Percentiles rank a stretch among this genome's conserved stretches.
These are phyloP conservation scores for Scenedesmus sp. DNA, from an alignment of 163 green algal genomes.

Conservation along the genomic window DNA sequence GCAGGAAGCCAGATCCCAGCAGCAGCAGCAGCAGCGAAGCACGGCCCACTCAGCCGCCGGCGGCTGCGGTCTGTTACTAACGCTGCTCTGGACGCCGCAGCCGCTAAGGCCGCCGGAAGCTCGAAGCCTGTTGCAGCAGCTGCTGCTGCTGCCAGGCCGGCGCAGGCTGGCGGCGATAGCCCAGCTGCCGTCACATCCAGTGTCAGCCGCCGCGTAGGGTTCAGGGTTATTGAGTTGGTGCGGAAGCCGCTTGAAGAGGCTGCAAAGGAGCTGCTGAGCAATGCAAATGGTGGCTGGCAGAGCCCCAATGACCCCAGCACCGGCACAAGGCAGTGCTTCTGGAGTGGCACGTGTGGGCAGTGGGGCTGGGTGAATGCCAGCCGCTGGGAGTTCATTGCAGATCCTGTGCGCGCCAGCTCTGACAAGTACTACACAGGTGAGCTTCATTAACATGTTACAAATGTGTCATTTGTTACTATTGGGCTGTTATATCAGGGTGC, in stretches of 20 bases:
- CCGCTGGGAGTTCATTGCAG: conserved; percentile 43
- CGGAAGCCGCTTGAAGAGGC: conserved; percentile 51
- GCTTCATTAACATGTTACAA: background rate
- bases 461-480: no score
- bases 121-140: background rate
- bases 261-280: conserved; percentile 5
- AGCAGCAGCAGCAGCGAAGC: background rate
- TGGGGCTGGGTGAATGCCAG: conserved; percentile 52
- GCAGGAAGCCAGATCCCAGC: no score
- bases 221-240: conserved; percentile 67
- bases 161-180: background rate
- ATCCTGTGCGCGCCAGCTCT: background rate
- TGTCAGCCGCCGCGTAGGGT: conserved; percentile 57
- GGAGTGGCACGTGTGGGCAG: conserved; percentile 41
- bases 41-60: background rate
- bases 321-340: conserved; percentile 23
- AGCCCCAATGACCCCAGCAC: background rate
- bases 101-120: background rate
- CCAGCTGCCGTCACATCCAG: conserved; percentile 4
- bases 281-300: conserved; percentile 33
- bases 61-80: background rate
- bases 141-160: background rate
- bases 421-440: conserved; percentile 31
- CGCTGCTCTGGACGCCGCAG: background rate
- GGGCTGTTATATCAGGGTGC: no score